phyloP scores from a whole-genome alignment of 106 monocot genomes.

The Cymbidium sinense region DNA sequence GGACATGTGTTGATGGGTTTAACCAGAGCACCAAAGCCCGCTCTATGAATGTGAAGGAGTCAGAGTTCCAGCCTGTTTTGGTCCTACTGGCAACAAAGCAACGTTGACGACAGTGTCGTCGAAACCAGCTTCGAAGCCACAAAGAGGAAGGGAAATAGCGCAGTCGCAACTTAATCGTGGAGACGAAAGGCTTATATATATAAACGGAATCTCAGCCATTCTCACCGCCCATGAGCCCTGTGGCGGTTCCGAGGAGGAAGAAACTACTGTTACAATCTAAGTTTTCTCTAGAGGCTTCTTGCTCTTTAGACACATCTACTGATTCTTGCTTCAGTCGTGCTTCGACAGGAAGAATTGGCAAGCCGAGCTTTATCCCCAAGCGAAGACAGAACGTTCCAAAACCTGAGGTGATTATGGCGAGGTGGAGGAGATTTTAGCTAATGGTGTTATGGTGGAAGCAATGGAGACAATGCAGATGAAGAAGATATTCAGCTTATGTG shows the following conservation, averaged over 20 bases:
- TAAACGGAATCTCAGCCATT: not conserved
- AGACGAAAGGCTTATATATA: constrained; percentile 1
- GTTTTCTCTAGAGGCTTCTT: constrained; percentile 23
- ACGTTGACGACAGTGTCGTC: not conserved
- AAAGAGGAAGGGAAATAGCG: not conserved
- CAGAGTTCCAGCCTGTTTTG: constrained; percentile 10
- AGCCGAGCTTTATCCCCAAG: not conserved
- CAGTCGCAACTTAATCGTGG: not conserved
- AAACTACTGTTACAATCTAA: constrained; percentile 18
- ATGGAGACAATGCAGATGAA: constrained; percentile 5
- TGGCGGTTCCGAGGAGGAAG: constrained; percentile 11
- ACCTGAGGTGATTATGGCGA: constrained; percentile 3
- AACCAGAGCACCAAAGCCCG: constrained; percentile 24
- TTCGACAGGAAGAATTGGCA: constrained; percentile 20
- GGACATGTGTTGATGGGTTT: constrained; percentile 32
- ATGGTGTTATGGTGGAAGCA: not conserved
- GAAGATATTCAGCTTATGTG: constrained; percentile 25
- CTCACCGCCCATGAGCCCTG: not conserved
- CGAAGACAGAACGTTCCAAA: constrained; percentile 6
- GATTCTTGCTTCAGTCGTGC: constrained; percentile 24
- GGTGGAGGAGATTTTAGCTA: not conserved
- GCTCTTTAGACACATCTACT: constrained; percentile 18
- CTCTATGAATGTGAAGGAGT: constrained; percentile 13
- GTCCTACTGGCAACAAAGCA: constrained; percentile 17
- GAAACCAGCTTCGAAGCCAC: constrained; percentile 6